phyloP scores from a whole-genome alignment of 1,139 yeast species.

The Eremothecium gossypii region DNA sequence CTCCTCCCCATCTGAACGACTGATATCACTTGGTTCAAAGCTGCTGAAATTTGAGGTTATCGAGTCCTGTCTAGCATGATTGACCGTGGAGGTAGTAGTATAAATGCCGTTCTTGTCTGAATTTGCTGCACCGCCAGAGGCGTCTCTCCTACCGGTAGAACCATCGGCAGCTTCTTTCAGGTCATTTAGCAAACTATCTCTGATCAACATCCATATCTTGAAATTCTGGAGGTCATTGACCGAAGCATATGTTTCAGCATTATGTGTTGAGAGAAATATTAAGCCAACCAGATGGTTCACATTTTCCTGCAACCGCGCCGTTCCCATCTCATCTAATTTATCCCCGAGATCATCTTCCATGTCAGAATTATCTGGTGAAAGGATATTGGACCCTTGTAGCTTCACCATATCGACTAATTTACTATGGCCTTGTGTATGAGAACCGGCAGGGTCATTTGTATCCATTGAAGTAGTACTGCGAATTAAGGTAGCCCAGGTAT shows the following conservation, averaged over 20 bases:
- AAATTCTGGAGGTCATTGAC: slow-evolving; percentile 26
- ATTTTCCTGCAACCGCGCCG: slow-evolving; percentile 11
- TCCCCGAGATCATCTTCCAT: background rate
- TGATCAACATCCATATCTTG: slow-evolving; percentile 28
- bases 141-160: slow-evolving; percentile 2
- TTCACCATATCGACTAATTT: background rate
- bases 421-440: no score
- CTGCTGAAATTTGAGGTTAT: slow-evolving; percentile 11
- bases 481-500: slow-evolving; percentile 28
- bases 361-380: background rate
- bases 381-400: slow-evolving; percentile 1
- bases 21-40: slow-evolving; percentile 11
- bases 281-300: slow-evolving; percentile 20
- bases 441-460: slow-evolving; percentile 6
- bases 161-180: slow-evolving; percentile 14
- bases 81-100: slow-evolving; percentile 1
- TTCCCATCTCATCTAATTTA: slow-evolving; percentile 4
- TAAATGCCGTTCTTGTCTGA: background rate
- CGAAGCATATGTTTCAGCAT: slow-evolving; percentile 26
- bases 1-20: slow-evolving; percentile 4
- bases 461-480: slow-evolving; percentile 18
- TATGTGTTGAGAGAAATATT: slow-evolving; percentile 25
- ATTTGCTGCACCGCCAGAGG: background rate
- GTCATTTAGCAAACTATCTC: slow-evolving; percentile 29
- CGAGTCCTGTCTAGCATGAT: slow-evolving; percentile 7